Conservation (phyloP, 2,329 filamentous ascomycete species). For the Cytospora leucostoma region DNA sequence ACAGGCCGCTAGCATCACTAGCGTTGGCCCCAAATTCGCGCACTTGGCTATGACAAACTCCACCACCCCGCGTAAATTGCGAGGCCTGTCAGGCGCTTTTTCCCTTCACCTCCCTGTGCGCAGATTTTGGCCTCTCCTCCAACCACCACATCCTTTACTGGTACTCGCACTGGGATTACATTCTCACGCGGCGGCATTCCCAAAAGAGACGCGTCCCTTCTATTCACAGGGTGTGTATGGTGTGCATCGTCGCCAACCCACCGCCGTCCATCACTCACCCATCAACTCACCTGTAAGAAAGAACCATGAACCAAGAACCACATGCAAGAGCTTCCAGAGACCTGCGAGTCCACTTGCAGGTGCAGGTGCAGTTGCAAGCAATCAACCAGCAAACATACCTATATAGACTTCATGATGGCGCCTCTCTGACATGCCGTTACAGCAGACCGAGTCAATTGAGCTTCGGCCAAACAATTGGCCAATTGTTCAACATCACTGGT, state of each 20-base stretch:
- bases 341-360: neutral
- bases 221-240: slow-evolving; percentile 3
- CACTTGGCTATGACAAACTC: slow-evolving; percentile 22
- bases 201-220: slow-evolving; percentile 6
- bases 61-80: slow-evolving; percentile 24
- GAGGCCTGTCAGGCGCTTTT: slow-evolving; percentile 8
- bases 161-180: slow-evolving; percentile 22
- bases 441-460: slow-evolving; percentile 5
- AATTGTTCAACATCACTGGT: neutral
- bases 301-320: neutral
- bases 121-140: slow-evolving; percentile 10
- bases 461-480: neutral
- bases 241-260: neutral
- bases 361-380: neutral
- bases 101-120: slow-evolving; percentile 18
- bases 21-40: slow-evolving; percentile 17
- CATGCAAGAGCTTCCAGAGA: neutral
- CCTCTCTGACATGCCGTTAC: slow-evolving; percentile 12
- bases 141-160: slow-evolving; percentile 15
- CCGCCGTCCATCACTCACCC: neutral
- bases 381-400: neutral
- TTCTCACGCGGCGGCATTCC: slow-evolving; percentile 1
- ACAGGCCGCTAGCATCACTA: neutral
- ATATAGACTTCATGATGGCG: neutral
- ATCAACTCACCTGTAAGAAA: slow-evolving; percentile 5